Conservation (phyloP, 495 filamentous ascomycete species). For the Penicillium egyptiacum region DNA sequence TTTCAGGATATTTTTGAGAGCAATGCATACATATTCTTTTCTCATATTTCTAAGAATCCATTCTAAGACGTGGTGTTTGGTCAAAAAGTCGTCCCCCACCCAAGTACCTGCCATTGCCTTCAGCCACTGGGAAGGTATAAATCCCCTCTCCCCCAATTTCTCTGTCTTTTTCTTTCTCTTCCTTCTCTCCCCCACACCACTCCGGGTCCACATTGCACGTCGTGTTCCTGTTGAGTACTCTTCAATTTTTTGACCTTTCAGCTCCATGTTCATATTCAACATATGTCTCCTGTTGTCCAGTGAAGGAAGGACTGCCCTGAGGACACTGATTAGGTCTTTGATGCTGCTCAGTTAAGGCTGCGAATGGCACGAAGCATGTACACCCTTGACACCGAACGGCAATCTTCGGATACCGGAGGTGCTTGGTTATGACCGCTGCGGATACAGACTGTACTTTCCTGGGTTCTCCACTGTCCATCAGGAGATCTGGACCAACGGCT, state of each 20-base stretch:
- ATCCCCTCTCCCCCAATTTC: neutral
- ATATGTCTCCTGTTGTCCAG: too few relatives aligned
- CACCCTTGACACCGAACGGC: too few relatives aligned
- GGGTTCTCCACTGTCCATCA: neutral
- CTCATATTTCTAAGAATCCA: neutral
- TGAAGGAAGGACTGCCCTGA: too few relatives aligned
- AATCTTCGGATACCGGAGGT: too few relatives aligned
- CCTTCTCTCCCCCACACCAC: too few relatives aligned
- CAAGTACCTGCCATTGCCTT: neutral
- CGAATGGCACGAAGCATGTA: too few relatives aligned
- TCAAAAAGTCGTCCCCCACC: neutral
- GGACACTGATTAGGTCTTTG: too few relatives aligned
- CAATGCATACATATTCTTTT: conserved; percentile 17
- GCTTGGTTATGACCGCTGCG: neutral
- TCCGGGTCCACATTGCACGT: too few relatives aligned
- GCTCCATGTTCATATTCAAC: too few relatives aligned
- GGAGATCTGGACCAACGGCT: neutral
- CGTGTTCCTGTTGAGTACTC: too few relatives aligned
- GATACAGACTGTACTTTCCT: neutral
- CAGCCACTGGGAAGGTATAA: neutral
- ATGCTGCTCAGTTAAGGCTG: too few relatives aligned
- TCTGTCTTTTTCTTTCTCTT: neutral
- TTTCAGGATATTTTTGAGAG: conserved; percentile 9
- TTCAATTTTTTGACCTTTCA: too few relatives aligned
- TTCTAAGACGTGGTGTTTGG: neutral